Percentiles rank a stretch among this genome's conserved stretches.
Conservation (phyloP, 345 rosid genomes). For the Gossypium bickii region DNA sequence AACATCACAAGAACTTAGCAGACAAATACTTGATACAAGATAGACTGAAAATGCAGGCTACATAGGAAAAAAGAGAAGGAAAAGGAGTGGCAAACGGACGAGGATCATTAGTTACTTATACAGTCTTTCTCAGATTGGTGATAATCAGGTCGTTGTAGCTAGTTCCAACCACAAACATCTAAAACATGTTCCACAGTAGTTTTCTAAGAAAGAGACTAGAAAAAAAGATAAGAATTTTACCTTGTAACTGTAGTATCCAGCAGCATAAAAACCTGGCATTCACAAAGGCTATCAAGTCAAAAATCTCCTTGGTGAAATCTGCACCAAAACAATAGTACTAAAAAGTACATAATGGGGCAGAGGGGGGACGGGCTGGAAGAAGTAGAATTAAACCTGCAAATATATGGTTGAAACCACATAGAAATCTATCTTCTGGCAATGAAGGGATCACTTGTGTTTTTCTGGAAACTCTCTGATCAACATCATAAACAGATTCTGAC, state of each 20-base stretch:
- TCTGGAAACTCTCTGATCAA: conserved; percentile 58
- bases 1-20: background rate
- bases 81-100: too few species aligned
- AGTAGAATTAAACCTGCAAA: conserved; percentile 56
- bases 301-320: background rate
- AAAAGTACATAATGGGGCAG: background rate
- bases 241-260: conserved; percentile 98
- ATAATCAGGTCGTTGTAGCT: background rate
- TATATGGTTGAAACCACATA: conserved; percentile 77
- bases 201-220: background rate
- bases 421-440: conserved; percentile 74
- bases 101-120: background rate
- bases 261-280: conserved; percentile 74
- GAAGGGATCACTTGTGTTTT: conserved; percentile 73
- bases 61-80: background rate
- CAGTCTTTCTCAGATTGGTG: background rate
- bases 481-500: conserved; percentile 67
- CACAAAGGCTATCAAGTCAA: conserved; percentile 14
- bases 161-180: background rate
- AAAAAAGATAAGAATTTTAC: conserved; percentile 28
- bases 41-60: background rate
- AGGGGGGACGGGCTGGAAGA: background rate
- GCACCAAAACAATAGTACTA: background rate
- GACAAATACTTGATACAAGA: background rate
- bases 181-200: background rate